Percentiles rank a stretch among this genome's conserved stretches.
phyloP scores from a whole-genome alignment of 164 flowering plant genomes.

The Litsea cubeba region DNA sequence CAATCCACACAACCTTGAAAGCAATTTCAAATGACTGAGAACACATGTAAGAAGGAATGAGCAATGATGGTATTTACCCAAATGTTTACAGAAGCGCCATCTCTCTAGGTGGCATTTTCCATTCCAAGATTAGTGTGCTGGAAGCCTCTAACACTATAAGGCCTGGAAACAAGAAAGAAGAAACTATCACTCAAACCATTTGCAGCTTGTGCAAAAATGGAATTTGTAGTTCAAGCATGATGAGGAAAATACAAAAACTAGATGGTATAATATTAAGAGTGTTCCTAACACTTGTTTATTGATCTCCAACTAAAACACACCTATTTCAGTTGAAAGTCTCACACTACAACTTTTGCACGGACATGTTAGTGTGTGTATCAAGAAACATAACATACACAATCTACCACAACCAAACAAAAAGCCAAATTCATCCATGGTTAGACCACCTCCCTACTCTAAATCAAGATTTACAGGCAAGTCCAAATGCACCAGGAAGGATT shows the following conservation, averaged over 20 bases:
- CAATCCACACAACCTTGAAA: neutral
- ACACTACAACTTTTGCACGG: too few relatives aligned
- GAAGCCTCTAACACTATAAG: conserved; percentile 32
- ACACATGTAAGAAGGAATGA: neutral
- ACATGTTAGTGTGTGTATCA: too few relatives aligned
- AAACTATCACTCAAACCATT: neutral
- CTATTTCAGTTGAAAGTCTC: too few relatives aligned
- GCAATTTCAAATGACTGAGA: neutral
- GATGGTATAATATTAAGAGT: neutral
- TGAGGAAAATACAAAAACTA: neutral
- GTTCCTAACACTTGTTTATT: too few relatives aligned
- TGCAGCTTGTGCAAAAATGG: conserved; percentile 1
- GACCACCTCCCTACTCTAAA: too few relatives aligned
- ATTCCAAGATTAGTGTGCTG: conserved; percentile 24
- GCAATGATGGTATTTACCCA: neutral
- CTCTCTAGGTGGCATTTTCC: conserved; percentile 18
- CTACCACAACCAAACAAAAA: too few relatives aligned
- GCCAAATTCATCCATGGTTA: too few relatives aligned
- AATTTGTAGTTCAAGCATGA: too few relatives aligned
- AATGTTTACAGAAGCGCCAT: neutral
- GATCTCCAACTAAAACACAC: neutral
- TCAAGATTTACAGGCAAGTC: too few relatives aligned
- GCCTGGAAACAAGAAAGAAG: conserved; percentile 32
- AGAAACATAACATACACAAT: too few relatives aligned
- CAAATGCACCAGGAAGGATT: too few relatives aligned